Base-by-base conservation (phyloP, 768 basidiomycete species). In the Plicaturopsis crispa region DNA sequence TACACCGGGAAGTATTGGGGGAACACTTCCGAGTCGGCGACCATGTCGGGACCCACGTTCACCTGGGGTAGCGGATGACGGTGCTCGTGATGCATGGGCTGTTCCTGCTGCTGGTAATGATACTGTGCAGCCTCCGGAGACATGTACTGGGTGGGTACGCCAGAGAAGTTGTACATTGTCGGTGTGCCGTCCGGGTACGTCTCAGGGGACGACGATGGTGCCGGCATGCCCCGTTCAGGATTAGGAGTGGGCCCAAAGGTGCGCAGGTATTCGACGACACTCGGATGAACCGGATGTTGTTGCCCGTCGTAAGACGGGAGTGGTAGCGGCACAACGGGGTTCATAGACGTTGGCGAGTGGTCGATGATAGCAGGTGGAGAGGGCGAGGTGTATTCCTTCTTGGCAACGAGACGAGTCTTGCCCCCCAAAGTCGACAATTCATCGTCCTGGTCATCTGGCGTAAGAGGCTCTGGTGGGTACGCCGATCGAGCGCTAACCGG, bases 1-100 rank as follows among this genome's bases (percentile, higher is more conserved):
- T 80, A 84, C 22, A 84, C 82, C 1, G 80, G 71, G 68, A 86
- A 84, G 49, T 84, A 85, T 49, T 70, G 73, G 11, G 82, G 83
- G 60, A 78, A 75, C 24, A 52, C 45, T n/a, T 38, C 43, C 2
- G 35, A 12, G 24, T 43, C 37, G 10, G 40, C 12, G 4, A 43
- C 45, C 41, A 45, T 48, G 26, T 33, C 45, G 41, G 37, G 41
- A 19, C 24, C 42, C 18, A 44, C 41, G 18, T 45, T 45, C 31
- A 33, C 16, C 54, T 45, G 20, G 52, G 51, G 33, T 52, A 55
- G 38, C 59, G 53, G 40, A 42, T 46, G 34, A 56, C 45, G 36
- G 41, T 36, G 17, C 42, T 40, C 3, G 46, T 45, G 30, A 46
- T 19, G 52, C 48, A 14, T 60, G 56, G 10, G 57, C 43, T 20